These are phyloP conservation scores for Venustampulla echinocandica DNA, from an alignment of 495 filamentous ascomycete species.

Conservation along the genomic window DNA sequence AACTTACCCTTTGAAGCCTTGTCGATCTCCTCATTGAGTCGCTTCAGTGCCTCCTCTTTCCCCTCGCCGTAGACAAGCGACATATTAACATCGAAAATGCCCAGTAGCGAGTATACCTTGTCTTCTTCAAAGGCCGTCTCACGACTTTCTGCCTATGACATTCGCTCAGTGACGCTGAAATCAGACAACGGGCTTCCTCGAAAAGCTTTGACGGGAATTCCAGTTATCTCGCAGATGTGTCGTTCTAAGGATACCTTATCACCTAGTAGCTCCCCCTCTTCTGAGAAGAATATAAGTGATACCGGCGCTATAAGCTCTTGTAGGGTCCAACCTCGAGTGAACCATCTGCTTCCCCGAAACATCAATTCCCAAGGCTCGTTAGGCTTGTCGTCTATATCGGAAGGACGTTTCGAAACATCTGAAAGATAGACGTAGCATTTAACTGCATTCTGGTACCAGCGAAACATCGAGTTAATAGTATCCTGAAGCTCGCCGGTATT, in stretches of 20 bases:
- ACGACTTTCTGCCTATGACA: constrained; percentile 8
- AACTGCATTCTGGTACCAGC: constrained; percentile 17
- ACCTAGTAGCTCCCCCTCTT: constrained; percentile 9
- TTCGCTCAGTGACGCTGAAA: constrained; percentile 14
- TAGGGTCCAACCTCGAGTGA: constrained; percentile 26
- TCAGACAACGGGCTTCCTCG: constrained; percentile 9
- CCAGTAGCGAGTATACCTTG: constrained; percentile 11
- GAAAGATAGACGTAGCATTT: constrained; percentile 14
- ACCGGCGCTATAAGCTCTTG: constrained; percentile 28
- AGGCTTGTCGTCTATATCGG: background rate
- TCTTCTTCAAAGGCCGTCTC: constrained; percentile 17
- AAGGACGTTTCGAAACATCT: constrained; percentile 7
- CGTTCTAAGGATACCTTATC: constrained; percentile 11
- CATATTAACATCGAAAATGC: constrained; percentile 17
- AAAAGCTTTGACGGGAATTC: constrained; percentile 9
- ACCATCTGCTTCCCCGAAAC: constrained; percentile 18
- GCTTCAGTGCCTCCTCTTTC: constrained; percentile 17
- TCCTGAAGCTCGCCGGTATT: constrained; percentile 27
- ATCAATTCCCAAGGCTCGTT: constrained; percentile 3
- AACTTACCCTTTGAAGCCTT: constrained; percentile 13
- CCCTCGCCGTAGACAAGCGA: constrained; percentile 26
- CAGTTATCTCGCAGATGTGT: constrained; percentile 11
- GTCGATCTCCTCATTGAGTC: constrained; percentile 25
- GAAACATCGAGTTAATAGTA: constrained; percentile 32
- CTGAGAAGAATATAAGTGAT: constrained; percentile 17